Evolutionary conservation across 345 rosid genomes (phyloP).

Genomic region (Rhodomyrtus tomentosa): DNA sequence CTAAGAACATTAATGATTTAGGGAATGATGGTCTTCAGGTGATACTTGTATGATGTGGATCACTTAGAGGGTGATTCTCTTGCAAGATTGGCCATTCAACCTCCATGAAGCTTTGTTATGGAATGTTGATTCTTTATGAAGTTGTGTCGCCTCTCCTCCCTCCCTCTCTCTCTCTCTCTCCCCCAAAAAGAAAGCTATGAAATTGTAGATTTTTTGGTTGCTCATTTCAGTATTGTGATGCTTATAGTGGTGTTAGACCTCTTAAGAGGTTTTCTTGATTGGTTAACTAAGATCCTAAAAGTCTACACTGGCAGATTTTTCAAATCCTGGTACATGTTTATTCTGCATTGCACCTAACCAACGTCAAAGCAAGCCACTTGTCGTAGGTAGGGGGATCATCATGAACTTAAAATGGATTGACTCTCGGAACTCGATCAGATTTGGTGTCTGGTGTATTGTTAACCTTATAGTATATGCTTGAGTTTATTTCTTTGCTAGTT

Average conservation of each 20-base stretch:
- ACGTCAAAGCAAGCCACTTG: neutral
- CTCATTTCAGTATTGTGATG: neutral
- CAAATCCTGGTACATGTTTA: neutral
- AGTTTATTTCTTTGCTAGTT: neutral
- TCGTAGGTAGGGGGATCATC: neutral
- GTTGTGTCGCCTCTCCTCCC: neutral
- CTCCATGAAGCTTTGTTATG: neutral
- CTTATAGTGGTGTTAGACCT: neutral
- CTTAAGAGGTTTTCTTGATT: neutral
- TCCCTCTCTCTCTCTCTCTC: neutral
- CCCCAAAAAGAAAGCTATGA: neutral
- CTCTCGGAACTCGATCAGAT: neutral
- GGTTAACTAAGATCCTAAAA: neutral
- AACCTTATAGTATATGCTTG: neutral
- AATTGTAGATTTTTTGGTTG: too few relatives aligned
- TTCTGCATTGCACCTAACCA: neutral
- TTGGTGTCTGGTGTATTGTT: neutral
- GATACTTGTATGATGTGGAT: neutral
- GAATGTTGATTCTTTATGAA: neutral
- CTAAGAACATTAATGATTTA: neutral
- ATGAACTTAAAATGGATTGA: too few relatives aligned
- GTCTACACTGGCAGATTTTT: neutral
- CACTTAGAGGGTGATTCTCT: neutral
- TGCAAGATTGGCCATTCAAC: neutral
- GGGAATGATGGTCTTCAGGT: neutral